phyloP scores from a whole-genome alignment of 2,329 filamentous ascomycete genomes.

The Sarocladiaceae sp. region DNA sequence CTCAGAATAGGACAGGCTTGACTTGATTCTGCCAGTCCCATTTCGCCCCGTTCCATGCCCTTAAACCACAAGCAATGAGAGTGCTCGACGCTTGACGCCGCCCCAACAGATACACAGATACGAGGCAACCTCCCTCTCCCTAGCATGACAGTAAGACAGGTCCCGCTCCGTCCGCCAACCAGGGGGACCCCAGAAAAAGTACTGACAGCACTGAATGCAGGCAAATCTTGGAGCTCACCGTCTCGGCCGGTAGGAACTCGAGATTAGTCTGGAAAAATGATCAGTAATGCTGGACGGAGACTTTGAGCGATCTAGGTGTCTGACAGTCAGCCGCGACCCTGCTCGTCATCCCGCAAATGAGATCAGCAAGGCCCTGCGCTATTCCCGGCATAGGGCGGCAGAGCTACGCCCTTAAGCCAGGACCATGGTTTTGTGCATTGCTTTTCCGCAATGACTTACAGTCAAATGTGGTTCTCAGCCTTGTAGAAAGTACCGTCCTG shows the following conservation, averaged over 20 bases:
- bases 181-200: no score
- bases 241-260: constrained; percentile 1
- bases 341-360: not conserved
- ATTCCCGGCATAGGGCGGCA: not conserved
- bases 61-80: no score
- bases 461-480: no score
- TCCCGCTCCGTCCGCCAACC: no score
- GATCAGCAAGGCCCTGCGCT: not conserved
- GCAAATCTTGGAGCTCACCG: no score
- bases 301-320: no score
- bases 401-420: not conserved
- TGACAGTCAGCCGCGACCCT: not conserved
- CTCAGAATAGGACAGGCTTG: constrained; percentile 1
- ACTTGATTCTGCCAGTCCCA: no score
- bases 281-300: no score
- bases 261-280: not conserved
- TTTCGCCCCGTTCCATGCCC: no score
- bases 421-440: no score
- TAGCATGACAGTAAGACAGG: not conserved
- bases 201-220: no score
- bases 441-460: no score
- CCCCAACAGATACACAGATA: constrained; percentile 3
- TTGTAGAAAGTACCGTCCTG: not conserved
- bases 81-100: not conserved
- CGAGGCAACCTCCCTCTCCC: constrained; percentile 8